Evolutionary conservation across 306 rosid genomes (phyloP).

Genomic region (Hippophae tibetana): DNA sequence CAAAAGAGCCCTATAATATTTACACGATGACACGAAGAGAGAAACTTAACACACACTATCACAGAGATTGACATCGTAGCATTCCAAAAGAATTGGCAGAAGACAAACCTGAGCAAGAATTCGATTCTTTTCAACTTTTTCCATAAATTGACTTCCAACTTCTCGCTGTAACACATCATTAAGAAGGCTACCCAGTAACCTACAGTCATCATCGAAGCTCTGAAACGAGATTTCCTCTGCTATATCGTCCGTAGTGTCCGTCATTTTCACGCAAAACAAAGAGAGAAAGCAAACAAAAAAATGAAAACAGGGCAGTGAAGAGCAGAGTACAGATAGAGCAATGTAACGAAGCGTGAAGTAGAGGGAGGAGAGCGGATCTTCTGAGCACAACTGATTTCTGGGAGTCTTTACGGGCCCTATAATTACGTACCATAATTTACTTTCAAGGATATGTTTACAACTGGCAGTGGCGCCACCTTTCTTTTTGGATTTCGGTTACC

Average conservation of each 20-base stretch:
- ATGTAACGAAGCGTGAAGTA: neutral
- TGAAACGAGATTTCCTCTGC: constrained; percentile 93
- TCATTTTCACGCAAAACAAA: constrained; percentile 30
- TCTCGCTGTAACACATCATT: constrained; percentile 76
- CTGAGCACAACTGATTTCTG: neutral
- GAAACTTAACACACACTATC: constrained; percentile 2
- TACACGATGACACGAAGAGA: neutral
- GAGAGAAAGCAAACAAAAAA: neutral
- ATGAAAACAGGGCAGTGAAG: neutral
- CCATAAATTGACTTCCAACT: constrained; percentile 47
- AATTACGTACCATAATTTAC: neutral
- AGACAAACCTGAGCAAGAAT: constrained; percentile 66
- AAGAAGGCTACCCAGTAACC: constrained; percentile 65
- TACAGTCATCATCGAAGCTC: constrained; percentile 82
- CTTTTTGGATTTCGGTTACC: neutral
- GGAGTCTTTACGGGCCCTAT: constrained; percentile 8
- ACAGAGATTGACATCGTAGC: neutral
- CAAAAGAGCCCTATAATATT: constrained; percentile 9
- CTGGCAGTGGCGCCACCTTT: constrained; percentile 27
- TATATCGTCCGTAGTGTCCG: constrained; percentile 86
- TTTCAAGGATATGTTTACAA: constrained; percentile 18
- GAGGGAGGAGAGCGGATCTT: neutral
- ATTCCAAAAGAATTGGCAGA: neutral
- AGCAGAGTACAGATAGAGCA: neutral
- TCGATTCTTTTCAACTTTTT: constrained; percentile 61